Evolutionary conservation across 139 green algal genomes (phyloP).

Genomic region (Mychonastes homosphaera): DNA sequence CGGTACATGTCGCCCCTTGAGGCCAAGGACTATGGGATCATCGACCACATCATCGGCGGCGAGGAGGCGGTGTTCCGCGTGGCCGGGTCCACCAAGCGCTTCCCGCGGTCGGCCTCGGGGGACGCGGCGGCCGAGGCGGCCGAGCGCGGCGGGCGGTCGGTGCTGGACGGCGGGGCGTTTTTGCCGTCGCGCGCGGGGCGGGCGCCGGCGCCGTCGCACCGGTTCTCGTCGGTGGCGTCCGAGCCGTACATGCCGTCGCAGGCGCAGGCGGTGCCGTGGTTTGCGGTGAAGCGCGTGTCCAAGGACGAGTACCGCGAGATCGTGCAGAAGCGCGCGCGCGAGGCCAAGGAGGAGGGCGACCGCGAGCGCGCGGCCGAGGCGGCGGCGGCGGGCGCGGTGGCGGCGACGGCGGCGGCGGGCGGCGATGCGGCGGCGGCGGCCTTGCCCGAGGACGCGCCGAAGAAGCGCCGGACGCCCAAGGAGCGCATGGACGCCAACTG

Average conservation of each 20-base stretch:
- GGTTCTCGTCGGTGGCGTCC: conserved; percentile 27
- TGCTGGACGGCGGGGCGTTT: conserved; percentile 50
- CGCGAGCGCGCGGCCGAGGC: too few relatives aligned
- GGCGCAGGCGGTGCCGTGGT: conserved; percentile 34
- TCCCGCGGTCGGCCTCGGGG: conserved; percentile 34
- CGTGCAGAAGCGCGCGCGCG: conserved; percentile 18
- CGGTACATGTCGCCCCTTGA: conserved; percentile 96
- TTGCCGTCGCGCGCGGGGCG: too few relatives aligned
- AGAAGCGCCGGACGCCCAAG: conserved; percentile 5
- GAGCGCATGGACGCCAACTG: conserved; percentile 15
- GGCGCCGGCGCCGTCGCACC: too few relatives aligned
- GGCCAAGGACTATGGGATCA: conserved; percentile 90
- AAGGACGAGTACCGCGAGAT: conserved; percentile 47
- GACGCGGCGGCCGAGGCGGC: conserved; percentile 31
- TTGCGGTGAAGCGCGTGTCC: conserved; percentile 25
- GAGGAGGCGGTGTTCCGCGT: conserved; percentile 66
- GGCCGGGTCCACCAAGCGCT: conserved; percentile 31
- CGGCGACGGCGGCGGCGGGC: background rate
- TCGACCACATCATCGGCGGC: conserved; percentile 94
- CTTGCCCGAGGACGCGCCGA: conserved; percentile 1
- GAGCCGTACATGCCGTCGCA: conserved; percentile 45
- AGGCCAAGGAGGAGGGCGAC: background rate
- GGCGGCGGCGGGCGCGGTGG: conserved; percentile 2
- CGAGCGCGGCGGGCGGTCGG: conserved; percentile 34
- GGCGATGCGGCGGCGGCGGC: background rate